Conservation (phyloP, 371 early-diverging fungal species). For the Lichtheimia ornata region DNA sequence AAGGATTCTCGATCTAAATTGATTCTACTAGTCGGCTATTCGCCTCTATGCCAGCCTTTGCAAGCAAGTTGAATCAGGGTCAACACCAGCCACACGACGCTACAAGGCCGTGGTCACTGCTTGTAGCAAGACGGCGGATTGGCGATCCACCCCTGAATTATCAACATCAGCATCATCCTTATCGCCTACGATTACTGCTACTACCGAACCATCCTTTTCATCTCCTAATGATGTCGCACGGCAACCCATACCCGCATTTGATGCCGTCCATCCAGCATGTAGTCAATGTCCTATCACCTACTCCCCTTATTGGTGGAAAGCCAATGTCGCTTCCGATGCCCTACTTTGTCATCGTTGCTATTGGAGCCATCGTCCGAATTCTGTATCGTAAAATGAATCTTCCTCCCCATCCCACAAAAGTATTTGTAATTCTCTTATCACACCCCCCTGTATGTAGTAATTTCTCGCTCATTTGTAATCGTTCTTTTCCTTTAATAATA, state of each 20-base stretch:
- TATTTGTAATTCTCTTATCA: too few species aligned
- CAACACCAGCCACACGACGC: conserved; percentile 43
- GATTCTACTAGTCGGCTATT: conserved; percentile 26
- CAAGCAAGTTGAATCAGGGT: conserved; percentile 28
- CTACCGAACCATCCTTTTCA: not conserved
- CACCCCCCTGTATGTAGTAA: not conserved
- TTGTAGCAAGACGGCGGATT: not conserved
- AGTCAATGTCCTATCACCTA: conserved; percentile 26
- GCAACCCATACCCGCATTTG: not conserved
- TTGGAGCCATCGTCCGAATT: conserved; percentile 5
- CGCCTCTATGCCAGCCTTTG: conserved; percentile 26
- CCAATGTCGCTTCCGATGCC: conserved; percentile 7
- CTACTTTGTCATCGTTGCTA: conserved; percentile 18
- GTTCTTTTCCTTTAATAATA: too few species aligned
- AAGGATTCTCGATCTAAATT: not conserved
- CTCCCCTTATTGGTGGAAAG: conserved; percentile 50
- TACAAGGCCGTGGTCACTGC: conserved; percentile 8
- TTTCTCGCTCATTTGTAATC: too few species aligned
- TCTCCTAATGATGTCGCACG: not conserved
- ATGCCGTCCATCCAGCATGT: conserved; percentile 16
- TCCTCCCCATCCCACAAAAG: not conserved
- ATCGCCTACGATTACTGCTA: conserved; percentile 3
- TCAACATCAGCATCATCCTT: conserved; percentile 12
- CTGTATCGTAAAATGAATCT: not conserved
- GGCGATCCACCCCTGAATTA: not conserved